Conservation (phyloP, 306 rosid genomes). For the Glycine tomentella region DNA sequence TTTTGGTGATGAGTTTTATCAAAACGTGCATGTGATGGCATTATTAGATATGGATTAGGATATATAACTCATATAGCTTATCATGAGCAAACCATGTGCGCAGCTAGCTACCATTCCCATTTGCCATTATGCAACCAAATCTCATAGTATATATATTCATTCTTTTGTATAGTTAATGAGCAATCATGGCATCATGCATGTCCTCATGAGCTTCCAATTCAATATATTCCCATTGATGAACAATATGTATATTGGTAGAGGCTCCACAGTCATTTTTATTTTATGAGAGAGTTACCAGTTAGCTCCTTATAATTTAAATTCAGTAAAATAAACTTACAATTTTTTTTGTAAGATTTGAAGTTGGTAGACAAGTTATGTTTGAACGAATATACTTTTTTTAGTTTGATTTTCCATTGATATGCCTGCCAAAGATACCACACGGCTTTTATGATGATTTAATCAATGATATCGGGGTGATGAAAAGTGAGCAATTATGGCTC, state of each 20-base stretch:
- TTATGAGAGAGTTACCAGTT: not conserved
- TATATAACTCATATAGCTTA: conserved; percentile 28
- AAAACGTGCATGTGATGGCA: conserved; percentile 52
- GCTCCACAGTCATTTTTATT: not conserved
- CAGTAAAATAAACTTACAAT: not conserved
- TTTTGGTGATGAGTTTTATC: conserved; percentile 32
- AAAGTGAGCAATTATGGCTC: conserved; percentile 27
- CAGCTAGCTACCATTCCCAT: conserved; percentile 23
- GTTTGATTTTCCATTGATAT: not conserved
- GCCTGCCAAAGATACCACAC: not conserved
- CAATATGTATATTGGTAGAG: conserved; percentile 2
- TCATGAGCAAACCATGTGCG: conserved; percentile 55
- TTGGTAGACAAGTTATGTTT: not conserved
- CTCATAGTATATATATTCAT: not conserved
- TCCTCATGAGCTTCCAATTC: not conserved
- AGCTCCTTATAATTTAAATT: not conserved
- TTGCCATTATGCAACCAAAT: conserved; percentile 4
- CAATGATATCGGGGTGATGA: not conserved
- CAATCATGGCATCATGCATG: conserved; percentile 19
- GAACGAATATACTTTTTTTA: not conserved
- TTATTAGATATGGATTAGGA: conserved; percentile 35
- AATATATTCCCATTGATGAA: conserved; percentile 16
- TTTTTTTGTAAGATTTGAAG: not conserved
- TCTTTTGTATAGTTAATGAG: not conserved
- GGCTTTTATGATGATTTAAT: conserved; percentile 13